Evolutionary conservation across 2,329 filamentous ascomycete species (phyloP).

Genomic region (Magnaporthiopsis rhizophila): DNA sequence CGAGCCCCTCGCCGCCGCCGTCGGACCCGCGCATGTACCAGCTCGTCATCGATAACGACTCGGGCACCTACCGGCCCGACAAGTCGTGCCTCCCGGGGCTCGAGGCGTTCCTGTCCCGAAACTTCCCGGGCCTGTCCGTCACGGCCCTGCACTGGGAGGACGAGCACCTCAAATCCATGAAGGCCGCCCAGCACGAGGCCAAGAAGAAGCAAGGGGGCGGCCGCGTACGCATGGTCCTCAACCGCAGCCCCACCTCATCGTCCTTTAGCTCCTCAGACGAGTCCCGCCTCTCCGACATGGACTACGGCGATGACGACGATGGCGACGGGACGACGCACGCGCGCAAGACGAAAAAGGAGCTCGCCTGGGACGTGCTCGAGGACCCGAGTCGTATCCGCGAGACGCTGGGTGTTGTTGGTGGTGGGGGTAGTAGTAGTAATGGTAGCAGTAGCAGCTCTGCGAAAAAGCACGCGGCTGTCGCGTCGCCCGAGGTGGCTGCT

Average conservation of each 20-base stretch:
- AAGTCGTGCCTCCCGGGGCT: slow-evolving; percentile 65
- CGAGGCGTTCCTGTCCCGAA: slow-evolving; percentile 58
- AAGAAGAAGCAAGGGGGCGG: slow-evolving; percentile 57
- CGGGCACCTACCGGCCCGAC: slow-evolving; percentile 86
- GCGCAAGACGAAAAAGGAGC: slow-evolving; percentile 41
- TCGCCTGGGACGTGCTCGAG: slow-evolving; percentile 41
- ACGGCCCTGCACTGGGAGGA: slow-evolving; percentile 72
- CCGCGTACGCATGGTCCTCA: slow-evolving; percentile 46
- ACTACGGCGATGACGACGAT: slow-evolving; percentile 18
- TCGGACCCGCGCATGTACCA: slow-evolving; percentile 58
- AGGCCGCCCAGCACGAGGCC: slow-evolving; percentile 62
- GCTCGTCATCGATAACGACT: slow-evolving; percentile 90
- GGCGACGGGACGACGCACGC: neutral
- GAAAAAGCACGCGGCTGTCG: too few relatives aligned
- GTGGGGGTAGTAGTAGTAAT: too few relatives aligned
- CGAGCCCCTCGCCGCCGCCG: slow-evolving; percentile 33
- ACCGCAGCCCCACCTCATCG: slow-evolving; percentile 40
- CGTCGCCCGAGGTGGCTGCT: too few relatives aligned
- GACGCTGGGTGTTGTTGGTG: neutral
- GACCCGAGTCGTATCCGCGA: slow-evolving; percentile 38
- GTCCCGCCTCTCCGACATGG: slow-evolving; percentile 41
- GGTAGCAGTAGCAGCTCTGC: too few relatives aligned
- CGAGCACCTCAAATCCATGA: slow-evolving; percentile 64
- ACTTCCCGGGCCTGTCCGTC: slow-evolving; percentile 71
- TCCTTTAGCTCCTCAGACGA: slow-evolving; percentile 45